Base-by-base conservation (phyloP, 495 filamentous ascomycete species). In the Penicillium daleae region DNA sequence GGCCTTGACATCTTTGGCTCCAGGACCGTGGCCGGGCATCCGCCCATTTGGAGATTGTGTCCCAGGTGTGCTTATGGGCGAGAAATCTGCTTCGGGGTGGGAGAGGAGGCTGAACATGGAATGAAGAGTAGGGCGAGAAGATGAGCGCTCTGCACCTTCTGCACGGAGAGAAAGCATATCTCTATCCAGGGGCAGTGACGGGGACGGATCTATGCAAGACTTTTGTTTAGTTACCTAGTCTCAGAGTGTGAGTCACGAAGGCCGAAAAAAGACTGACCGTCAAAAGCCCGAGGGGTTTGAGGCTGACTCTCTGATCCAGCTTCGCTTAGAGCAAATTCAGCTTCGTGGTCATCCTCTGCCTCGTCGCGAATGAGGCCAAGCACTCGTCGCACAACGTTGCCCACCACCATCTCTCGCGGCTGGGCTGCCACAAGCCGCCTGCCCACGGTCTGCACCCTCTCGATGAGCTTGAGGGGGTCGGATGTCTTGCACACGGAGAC, bases 341-440 rank as follows among this genome's bases (percentile, higher is more conserved):
- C 89, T 50, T 89, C 91, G 48, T 89, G 79, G 56, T 92, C 89
- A 67, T 94, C 92, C 54, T 91, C 86, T 35, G 89, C 88, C 69
- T 97, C 94, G 70, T 97, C 94, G 26, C 95, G 87, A 64, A 99
- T 92, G 53, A 98, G 82, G 39, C 92, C 92, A 22, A 99, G 78
- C 19, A 97, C 90, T 59, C 95, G 89, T 57, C 94, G 84, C 32
- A 97, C 91, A 67, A 98, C 90, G 66, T 98, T 99, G 50, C 94
- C 94, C 26, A 97, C 92, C 4, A 90, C 92, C 68, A 96, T 86
- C 76, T 97, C 95, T 19, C 88, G 81, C 15, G 95, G 94, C 62
- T 95, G 92, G 12, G 95, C 92, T 39, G 87, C 82, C 37, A 87
- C 86, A 39, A 99, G 82, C 53, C 85, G 83, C 59, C 84, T 83